Evolutionary conservation across 352 stramenopile species (phyloP).

Genomic region (Elongisporangium undulatum): DNA sequence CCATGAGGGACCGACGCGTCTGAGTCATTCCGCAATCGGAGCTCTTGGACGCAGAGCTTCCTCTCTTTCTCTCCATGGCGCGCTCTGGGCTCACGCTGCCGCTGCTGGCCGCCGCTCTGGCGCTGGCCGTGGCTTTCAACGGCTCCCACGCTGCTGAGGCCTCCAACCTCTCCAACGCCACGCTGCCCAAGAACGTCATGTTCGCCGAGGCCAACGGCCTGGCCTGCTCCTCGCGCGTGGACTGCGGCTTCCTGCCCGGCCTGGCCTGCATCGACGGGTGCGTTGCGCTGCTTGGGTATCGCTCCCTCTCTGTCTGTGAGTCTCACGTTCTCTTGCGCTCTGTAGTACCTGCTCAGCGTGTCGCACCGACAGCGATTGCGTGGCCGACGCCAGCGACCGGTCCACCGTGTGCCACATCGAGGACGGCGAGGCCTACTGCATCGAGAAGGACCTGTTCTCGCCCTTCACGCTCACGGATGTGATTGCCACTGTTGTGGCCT

Average conservation of each 20-base stretch:
- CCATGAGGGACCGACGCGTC: neutral
- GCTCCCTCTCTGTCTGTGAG: neutral
- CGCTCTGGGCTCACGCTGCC: neutral
- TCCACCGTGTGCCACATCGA: slow-evolving; percentile 60
- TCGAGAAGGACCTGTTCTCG: slow-evolving; percentile 79
- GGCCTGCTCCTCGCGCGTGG: slow-evolving; percentile 32
- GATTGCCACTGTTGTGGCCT: slow-evolving; percentile 61
- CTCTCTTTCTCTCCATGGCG: neutral
- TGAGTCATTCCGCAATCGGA: neutral
- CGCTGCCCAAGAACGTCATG: slow-evolving; percentile 1
- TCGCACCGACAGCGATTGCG: slow-evolving; percentile 51
- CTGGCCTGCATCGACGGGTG: slow-evolving; percentile 66
- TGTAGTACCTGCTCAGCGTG: slow-evolving; percentile 34
- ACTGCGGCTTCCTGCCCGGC: slow-evolving; percentile 76
- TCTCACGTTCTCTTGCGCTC: neutral
- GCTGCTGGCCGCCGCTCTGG: slow-evolving; percentile 4
- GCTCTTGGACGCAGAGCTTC: neutral
- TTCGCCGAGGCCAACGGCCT: slow-evolving; percentile 39
- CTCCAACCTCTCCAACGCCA: neutral
- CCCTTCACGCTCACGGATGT: slow-evolving; percentile 71
- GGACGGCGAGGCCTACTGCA: slow-evolving; percentile 47
- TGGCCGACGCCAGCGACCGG: slow-evolving; percentile 24
- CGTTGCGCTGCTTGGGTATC: slow-evolving; percentile 3
- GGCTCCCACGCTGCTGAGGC: slow-evolving; percentile 5
- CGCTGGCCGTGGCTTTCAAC: slow-evolving; percentile 4